These are phyloP conservation scores for Salix suchowensis DNA, from an alignment of 345 rosid species.

Conservation along the genomic window DNA sequence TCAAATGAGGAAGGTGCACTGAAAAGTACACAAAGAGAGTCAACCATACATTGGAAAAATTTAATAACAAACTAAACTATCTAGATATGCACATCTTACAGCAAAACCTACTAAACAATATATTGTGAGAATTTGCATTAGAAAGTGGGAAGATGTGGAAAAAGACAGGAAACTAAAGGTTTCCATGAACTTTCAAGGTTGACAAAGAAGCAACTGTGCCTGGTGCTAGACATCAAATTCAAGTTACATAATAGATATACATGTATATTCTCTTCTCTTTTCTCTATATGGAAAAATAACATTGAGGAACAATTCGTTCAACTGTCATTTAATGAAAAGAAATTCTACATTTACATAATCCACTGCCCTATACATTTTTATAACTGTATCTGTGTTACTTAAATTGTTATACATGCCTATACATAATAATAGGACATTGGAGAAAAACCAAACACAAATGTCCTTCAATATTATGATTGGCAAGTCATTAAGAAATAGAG, in stretches of 20 bases:
- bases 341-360: too few relatives aligned
- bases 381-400: background rate
- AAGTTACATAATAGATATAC: background rate
- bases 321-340: too few relatives aligned
- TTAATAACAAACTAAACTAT: background rate
- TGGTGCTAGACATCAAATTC: too few relatives aligned
- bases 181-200: background rate
- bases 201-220: background rate
- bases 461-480: background rate
- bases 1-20: conserved; percentile 86
- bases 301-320: too few relatives aligned
- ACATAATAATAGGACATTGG: background rate
- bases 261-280: background rate
- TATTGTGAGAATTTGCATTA: background rate
- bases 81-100: background rate
- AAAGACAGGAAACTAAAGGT: background rate
- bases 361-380: background rate
- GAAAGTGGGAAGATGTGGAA: background rate
- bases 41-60: background rate
- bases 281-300: too few relatives aligned
- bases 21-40: conserved; percentile 5
- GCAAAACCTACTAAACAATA: background rate
- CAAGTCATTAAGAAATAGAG: background rate
- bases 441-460: background rate
- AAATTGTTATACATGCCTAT: too few relatives aligned